Percentiles rank a stretch among this genome's conserved stretches.
These are phyloP conservation scores for Trametes versicolor DNA, from an alignment of 1,284 basidiomycete species.

Conservation along the genomic window DNA sequence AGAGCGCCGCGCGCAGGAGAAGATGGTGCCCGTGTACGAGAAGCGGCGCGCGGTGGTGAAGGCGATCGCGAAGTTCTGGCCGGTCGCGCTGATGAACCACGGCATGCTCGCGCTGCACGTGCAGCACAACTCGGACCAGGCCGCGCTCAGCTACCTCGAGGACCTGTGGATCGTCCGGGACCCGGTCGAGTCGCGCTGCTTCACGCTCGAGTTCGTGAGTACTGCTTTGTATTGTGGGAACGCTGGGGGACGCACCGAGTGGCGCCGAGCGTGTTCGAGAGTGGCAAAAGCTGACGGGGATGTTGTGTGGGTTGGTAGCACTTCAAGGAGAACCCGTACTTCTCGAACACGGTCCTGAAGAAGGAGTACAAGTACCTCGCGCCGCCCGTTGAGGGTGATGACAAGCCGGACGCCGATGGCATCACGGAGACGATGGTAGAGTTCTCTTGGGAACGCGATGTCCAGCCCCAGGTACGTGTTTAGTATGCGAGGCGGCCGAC, in stretches of 20 bases:
- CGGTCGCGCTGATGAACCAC: constrained; percentile 80
- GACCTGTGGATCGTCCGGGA: constrained; percentile 83
- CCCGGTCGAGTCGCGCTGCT: constrained; percentile 71
- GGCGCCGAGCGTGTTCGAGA: neutral
- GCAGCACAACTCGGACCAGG: constrained; percentile 75
- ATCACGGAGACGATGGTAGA: constrained; percentile 78
- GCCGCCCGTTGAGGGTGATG: constrained; percentile 59
- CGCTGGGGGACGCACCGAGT: constrained; percentile 1
- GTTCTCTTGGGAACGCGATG: constrained; percentile 81
- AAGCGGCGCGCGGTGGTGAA: constrained; percentile 73
- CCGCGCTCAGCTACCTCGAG: constrained; percentile 79
- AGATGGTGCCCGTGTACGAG: constrained; percentile 68
- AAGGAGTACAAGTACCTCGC: constrained; percentile 81
- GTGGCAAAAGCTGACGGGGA: constrained; percentile 10
- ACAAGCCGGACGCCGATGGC: constrained; percentile 75
- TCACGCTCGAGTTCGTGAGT: constrained; percentile 84
- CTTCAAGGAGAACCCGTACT: constrained; percentile 87
- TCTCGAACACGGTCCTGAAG: constrained; percentile 75
- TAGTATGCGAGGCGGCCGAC: neutral
- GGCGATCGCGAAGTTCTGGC: constrained; percentile 80
- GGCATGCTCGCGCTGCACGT: constrained; percentile 65
- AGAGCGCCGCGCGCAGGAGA: constrained; percentile 72
- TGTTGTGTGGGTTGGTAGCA: constrained; percentile 52
- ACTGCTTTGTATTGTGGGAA: constrained; percentile 7
- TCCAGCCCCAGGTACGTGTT: constrained; percentile 65